Percentiles rank a stretch among this genome's conserved stretches.
These are phyloP conservation scores for Trichoderma sp. DNA, from an alignment of 2,329 filamentous ascomycete genomes.

Conservation along the genomic window DNA sequence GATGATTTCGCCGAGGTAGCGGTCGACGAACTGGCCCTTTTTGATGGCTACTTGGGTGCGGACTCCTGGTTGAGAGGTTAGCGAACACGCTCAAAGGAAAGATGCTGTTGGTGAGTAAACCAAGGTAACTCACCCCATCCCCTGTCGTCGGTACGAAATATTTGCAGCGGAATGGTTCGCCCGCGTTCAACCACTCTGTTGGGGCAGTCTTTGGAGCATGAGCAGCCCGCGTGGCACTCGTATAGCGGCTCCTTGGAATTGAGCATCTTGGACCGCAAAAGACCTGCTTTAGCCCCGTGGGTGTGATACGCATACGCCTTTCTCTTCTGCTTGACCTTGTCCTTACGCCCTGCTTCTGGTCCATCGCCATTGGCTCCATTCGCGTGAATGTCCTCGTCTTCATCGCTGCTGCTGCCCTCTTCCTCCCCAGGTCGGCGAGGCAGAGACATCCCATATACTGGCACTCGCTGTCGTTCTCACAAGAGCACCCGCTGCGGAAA, in stretches of 20 bases:
- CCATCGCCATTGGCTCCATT: background rate
- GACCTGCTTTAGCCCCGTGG: conserved; percentile 52
- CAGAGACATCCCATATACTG: conserved; percentile 69
- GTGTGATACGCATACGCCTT: conserved; percentile 65
- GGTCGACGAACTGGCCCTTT: conserved; percentile 76
- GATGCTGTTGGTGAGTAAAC: background rate
- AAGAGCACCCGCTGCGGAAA: conserved; percentile 71
- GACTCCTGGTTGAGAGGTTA: conserved; percentile 50
- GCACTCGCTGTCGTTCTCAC: conserved; percentile 62
- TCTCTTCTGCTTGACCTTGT: conserved; percentile 27
- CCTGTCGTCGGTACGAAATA: conserved; percentile 71
- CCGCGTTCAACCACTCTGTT: conserved; percentile 78
- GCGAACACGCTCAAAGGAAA: background rate
- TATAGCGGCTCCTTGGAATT: conserved; percentile 66
- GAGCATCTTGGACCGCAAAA: conserved; percentile 54
- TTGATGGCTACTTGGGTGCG: conserved; percentile 64
- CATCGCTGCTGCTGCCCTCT: conserved; percentile 48
- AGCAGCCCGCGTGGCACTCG: conserved; percentile 75
- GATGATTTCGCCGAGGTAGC: conserved; percentile 73
- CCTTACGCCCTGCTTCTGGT: conserved; percentile 33
- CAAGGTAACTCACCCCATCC: conserved; percentile 65
- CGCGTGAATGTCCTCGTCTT: background rate
- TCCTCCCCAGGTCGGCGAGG: conserved; percentile 60
- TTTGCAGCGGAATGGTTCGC: conserved; percentile 68
- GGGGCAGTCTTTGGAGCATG: conserved; percentile 64